Base-by-base conservation (phyloP, 2,329 filamentous ascomycete genomes). In the Colletotrichum simmondsii region DNA sequence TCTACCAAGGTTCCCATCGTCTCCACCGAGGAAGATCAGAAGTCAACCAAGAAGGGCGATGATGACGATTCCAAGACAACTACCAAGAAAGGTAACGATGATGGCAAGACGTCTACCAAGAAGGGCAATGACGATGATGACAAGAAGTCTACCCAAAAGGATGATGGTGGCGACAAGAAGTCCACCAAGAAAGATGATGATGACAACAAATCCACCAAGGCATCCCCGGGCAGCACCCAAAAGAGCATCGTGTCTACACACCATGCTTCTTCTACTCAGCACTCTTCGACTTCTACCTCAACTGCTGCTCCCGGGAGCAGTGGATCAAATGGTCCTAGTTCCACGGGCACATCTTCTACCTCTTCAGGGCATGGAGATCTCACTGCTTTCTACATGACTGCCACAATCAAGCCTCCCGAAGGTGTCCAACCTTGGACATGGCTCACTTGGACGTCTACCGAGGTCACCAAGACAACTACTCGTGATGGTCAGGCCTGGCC, bases 391-490 rank as follows among this genome's bases (percentile, higher is more conserved):
- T 4, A 32, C 10, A 26, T 66, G 22, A 30, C 54, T 30, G 67
- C 67, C 16, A 70, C 67, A 1, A 53, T 53, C 2, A 5, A 22
- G 0, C 60, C 61, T 14, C 67, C 67, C 10, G n/a, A n/a, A 1
- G 67, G 61, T 10, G 4, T 59, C 19, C 37, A 65, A 4, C 5
- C 28, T 5, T 53, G 7, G 6, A 65, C 67, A 0, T 32, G 11
- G 2, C 53, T 70, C n/a, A 65, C 54, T 19, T 70, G 67, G 67
- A 35, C 24, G 4, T 70, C 67, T 16, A 65, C 67, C 22, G 54
- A 65, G 24, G 52, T 26, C 22, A 65, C 60, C 2, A 70, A 54
- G 28, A 65, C 61, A 5, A 65, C 53, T 4, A 70, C 53, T 5
- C 54, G 67, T 2, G 24, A 65, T 42, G 67, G 67, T 11, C 22